phyloP scores from a whole-genome alignment of 2,329 filamentous ascomycete genomes.

The Fusarium sp. region DNA sequence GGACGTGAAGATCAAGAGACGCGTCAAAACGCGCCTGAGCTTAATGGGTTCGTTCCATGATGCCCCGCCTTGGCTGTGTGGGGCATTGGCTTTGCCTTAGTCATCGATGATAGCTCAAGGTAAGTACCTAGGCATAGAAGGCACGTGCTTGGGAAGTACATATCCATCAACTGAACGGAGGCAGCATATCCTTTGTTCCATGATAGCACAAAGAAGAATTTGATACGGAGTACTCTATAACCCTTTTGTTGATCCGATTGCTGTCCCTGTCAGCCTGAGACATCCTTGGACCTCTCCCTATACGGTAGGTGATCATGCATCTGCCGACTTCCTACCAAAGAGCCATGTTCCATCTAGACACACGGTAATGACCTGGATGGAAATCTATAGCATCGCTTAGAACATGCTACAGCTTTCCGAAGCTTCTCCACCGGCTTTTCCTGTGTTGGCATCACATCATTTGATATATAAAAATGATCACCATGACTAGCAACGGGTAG shows the following conservation, averaged over 20 bases:
- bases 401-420: constrained; percentile 25
- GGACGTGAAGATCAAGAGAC: constrained; percentile 38
- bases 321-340: neutral
- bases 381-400: constrained; percentile 7
- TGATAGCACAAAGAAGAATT: neutral
- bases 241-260: neutral
- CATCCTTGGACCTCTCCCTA: neutral
- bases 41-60: constrained; percentile 40
- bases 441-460: constrained; percentile 8
- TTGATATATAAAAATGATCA: constrained; percentile 3
- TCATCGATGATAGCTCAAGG: constrained; percentile 12
- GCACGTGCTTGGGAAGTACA: constrained; percentile 8
- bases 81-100: constrained; percentile 24
- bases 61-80: constrained; percentile 33
- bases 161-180: neutral
- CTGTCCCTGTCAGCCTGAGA: neutral
- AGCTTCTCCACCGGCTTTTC: constrained; percentile 4
- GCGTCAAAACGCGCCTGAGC: constrained; percentile 46
- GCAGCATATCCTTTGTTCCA: neutral
- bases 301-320: constrained; percentile 1
- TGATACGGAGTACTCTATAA: neutral
- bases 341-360: neutral
- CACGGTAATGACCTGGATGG: neutral
- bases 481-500: constrained; percentile 2
- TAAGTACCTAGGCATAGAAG: neutral